Conservation (phyloP, 345 rosid species). For the Litchi chinensis region DNA sequence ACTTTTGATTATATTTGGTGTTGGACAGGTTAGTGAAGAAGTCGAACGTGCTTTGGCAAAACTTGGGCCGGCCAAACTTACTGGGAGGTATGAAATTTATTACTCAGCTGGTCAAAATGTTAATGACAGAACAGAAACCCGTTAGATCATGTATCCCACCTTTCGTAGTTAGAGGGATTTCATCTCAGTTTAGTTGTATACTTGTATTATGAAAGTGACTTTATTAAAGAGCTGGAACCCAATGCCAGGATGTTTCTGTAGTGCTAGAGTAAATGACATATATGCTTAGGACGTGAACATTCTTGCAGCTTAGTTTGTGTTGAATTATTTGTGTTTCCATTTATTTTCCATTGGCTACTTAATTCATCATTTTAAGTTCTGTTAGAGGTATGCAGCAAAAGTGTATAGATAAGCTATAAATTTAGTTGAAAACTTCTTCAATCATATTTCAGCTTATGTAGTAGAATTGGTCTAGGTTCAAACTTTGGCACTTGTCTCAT, state of each 20-base stretch:
- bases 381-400: background rate
- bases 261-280: background rate
- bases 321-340: background rate
- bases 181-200: background rate
- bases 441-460: background rate
- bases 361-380: background rate
- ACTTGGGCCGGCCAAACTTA: conserved; percentile 70
- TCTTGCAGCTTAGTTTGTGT: background rate
- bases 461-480: background rate
- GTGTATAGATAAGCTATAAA: background rate
- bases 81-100: conserved; percentile 49
- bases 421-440: background rate
- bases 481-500: background rate
- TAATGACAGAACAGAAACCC: background rate
- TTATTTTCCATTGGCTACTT: background rate
- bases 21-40: conserved; percentile 89
- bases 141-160: background rate
- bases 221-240: background rate
- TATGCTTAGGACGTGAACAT: background rate
- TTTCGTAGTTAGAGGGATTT: background rate
- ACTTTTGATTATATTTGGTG: conserved; percentile 15
- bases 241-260: background rate
- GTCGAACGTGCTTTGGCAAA: conserved; percentile 95
- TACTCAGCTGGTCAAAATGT: background rate
- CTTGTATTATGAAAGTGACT: background rate